Evolutionary conservation across 164 flowering plant species (phyloP).

Genomic region (Liriodendron chinense): DNA sequence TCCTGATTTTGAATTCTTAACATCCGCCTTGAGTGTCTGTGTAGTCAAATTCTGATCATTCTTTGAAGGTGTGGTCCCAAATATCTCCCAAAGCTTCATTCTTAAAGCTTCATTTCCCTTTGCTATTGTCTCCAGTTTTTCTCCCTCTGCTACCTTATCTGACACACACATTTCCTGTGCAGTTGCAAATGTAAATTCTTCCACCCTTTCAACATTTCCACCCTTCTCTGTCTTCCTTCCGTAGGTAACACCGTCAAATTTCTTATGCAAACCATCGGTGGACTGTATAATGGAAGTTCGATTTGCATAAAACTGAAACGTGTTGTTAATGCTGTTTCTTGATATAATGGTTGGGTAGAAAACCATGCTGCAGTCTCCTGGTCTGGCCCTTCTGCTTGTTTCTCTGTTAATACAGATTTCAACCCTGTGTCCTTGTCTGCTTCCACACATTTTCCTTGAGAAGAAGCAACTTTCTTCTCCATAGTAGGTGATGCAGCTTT

Average conservation of each 20-base stretch:
- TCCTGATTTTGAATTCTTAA: slow-evolving; percentile 20
- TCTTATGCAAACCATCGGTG: slow-evolving; percentile 23
- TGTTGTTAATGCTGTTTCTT: slow-evolving; percentile 25
- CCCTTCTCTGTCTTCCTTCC: slow-evolving; percentile 26
- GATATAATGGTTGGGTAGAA: slow-evolving; percentile 31
- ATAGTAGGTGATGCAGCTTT: slow-evolving; percentile 12
- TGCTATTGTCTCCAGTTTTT: slow-evolving; percentile 25
- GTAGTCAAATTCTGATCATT: slow-evolving; percentile 27
- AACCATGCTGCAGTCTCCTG: slow-evolving; percentile 50
- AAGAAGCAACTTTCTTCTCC: slow-evolving; percentile 18
- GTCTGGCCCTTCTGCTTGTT: slow-evolving; percentile 23
- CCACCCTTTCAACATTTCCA: slow-evolving; percentile 23
- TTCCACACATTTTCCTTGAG: slow-evolving; percentile 14
- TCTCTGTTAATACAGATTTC: slow-evolving; percentile 15
- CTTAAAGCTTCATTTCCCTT: slow-evolving; percentile 49
- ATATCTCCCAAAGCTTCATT: slow-evolving; percentile 65
- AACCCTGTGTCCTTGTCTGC: slow-evolving; percentile 16
- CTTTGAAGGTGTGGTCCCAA: slow-evolving; percentile 57
- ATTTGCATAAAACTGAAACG: slow-evolving; percentile 30
- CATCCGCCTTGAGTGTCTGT: slow-evolving; percentile 21
- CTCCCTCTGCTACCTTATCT: slow-evolving; percentile 21
- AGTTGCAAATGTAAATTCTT: slow-evolving; percentile 34
- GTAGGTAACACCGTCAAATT: slow-evolving; percentile 20
- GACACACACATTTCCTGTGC: slow-evolving; percentile 26
- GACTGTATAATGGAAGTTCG: slow-evolving; percentile 28